These are phyloP conservation scores for Pythium rhizo-oryzae DNA, from an alignment of 352 stramenopile species.

Conservation along the genomic window DNA sequence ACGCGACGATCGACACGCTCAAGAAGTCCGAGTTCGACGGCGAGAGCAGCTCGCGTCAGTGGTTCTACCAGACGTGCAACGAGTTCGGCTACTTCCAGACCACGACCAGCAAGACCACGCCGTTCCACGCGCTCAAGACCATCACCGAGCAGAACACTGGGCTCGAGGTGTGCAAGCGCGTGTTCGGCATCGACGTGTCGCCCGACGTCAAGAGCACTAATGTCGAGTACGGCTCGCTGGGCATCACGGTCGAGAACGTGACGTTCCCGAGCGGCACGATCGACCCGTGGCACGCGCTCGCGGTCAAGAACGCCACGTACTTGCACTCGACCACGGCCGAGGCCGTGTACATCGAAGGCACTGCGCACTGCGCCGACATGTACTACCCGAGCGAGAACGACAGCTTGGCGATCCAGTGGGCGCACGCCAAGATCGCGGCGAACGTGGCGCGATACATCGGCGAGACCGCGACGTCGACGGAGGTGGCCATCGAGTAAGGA, in stretches of 20 bases:
- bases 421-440: conserved; percentile 62
- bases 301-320: conserved; percentile 69
- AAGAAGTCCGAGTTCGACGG: conserved; percentile 67
- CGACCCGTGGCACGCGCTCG: conserved; percentile 84
- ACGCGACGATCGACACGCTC: conserved; percentile 69
- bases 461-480: neutral
- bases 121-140: conserved; percentile 66
- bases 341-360: conserved; percentile 81
- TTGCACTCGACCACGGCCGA: conserved; percentile 57
- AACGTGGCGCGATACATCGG: conserved; percentile 50
- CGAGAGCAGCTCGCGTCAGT: conserved; percentile 71
- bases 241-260: conserved; percentile 78
- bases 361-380: conserved; percentile 83
- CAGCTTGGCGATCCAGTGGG: conserved; percentile 58
- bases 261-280: conserved; percentile 84
- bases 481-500: conserved; percentile 26
- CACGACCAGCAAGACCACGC: conserved; percentile 54
- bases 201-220: conserved; percentile 71
- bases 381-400: conserved; percentile 69
- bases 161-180: conserved; percentile 78
- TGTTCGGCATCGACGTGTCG: conserved; percentile 71
- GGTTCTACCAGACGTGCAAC: conserved; percentile 90
- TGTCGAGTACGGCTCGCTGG: conserved; percentile 73
- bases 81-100: conserved; percentile 91
- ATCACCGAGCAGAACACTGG: conserved; percentile 75